A percentile compares a stretch with the other conserved stretches of the same genome.
phyloP scores from a whole-genome alignment of 495 filamentous ascomycete species.

The Penicillium cinerascens region DNA sequence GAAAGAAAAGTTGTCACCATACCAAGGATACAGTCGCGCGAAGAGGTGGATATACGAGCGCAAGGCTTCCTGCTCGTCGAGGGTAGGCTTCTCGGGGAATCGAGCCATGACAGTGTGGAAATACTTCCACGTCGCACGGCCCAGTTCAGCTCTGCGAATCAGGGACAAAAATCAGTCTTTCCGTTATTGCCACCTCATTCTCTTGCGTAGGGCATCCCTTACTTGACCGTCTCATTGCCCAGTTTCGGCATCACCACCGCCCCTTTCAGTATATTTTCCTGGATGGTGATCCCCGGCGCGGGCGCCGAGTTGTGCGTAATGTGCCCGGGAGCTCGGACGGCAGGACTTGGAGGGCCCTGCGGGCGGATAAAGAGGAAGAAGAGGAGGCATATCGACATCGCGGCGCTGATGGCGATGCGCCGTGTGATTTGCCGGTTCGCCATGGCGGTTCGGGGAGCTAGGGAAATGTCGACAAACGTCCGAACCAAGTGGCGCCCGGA shows the following conservation, averaged over 20 bases:
- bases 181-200: background rate
- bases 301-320: conserved; percentile 28
- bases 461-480: conserved; percentile 3
- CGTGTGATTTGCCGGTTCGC: conserved; percentile 42
- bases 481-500: background rate
- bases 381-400: conserved; percentile 33
- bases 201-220: conserved; percentile 5
- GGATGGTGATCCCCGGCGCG: conserved; percentile 19
- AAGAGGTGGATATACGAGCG: conserved; percentile 86
- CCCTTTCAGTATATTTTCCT: conserved; percentile 59
- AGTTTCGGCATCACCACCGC: conserved; percentile 83
- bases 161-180: background rate
- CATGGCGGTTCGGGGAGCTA: conserved; percentile 25
- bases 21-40: conserved; percentile 86
- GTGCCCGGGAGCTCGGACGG: conserved; percentile 42
- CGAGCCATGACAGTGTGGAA: conserved; percentile 94
- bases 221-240: conserved; percentile 82
- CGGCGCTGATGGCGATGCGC: conserved; percentile 36
- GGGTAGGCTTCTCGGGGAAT: conserved; percentile 80
- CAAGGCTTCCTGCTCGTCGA: conserved; percentile 79
- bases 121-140: conserved; percentile 85
- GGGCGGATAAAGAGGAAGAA: conserved; percentile 42
- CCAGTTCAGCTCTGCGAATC: conserved; percentile 70
- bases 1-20: conserved; percentile 6
- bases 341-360: conserved; percentile 40